Evolutionary conservation across 805 yeast genomes (phyloP), one percentile per base, ranked within the genome.

Genomic region (Kazachstania africana): DNA sequence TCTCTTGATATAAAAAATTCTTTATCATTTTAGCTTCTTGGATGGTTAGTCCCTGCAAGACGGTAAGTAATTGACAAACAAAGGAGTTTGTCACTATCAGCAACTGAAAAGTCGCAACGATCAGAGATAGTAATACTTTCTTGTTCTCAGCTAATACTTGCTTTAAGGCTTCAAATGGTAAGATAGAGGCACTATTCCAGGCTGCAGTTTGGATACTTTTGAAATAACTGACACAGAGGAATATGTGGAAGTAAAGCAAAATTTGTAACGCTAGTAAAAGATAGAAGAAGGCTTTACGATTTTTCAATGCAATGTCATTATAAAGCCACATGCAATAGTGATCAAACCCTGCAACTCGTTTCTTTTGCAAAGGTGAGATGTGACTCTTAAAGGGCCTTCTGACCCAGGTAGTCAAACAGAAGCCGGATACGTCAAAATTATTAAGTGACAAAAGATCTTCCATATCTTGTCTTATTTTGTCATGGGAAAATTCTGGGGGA

Each of bases 301-400:
- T 88, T 44, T 88, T 65, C 16, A 84, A 68, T 0, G 94, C 97
- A 37, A 88, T 65, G 36, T 85, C 91, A 48, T 88, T 91, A 53
- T 72, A 76, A 8, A 81, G 70, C 97, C 97, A 91, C 0, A 96
- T 95, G 52, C 98, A 91, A 44, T 73, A 81, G 53, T 91, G 98
- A 50, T 88, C 97, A 49, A 77, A 84, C 37, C 80, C 65, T 1
- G 95, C 91, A 16, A 88, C 70, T 26, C 82, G 67, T 16, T 66
- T 60, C 28, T 68, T 65, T 25, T 66, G 65, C 35, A 64, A 52
- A 21, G 62, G 55, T n/a, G 91, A 81, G 52, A 71, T 85, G 46
- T 71, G 78, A 8, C 93, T 71, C 43, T 97, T 65, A 28, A 83
- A 57, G 0, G 97, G 96, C 42, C 74, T 80, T 33, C 87, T 65